Evolutionary conservation across 352 stramenopile genomes (phyloP).

Genomic region (Pythium rishiriense): DNA sequence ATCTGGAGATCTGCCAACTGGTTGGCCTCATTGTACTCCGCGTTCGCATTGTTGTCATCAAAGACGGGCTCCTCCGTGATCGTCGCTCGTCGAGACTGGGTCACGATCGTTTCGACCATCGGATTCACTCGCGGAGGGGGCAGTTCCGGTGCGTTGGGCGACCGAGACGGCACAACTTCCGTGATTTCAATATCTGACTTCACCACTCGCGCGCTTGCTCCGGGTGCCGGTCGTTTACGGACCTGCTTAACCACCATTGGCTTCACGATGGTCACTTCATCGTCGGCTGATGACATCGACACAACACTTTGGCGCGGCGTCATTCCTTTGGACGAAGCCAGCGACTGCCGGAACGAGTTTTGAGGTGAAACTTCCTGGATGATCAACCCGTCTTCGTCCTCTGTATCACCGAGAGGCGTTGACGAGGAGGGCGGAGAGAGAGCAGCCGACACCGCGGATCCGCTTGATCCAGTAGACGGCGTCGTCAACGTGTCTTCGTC

Average conservation of each 20-base stretch:
- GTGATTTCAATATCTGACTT: conserved; percentile 8
- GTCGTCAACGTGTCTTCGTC: conserved; percentile 24
- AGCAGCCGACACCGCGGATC: not conserved
- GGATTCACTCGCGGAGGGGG: conserved; percentile 14
- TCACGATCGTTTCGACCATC: conserved; percentile 25
- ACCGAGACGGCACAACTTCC: not conserved
- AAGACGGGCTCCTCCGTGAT: conserved; percentile 20
- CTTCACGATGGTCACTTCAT: conserved; percentile 28
- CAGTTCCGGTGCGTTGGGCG: conserved; percentile 1
- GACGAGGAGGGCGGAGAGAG: not conserved
- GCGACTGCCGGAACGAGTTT: conserved; percentile 19
- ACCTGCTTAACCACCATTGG: conserved; percentile 24
- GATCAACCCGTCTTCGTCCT: conserved; percentile 13
- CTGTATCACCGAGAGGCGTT: not conserved
- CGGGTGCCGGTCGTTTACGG: conserved; percentile 13
- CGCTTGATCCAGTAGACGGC: conserved; percentile 22
- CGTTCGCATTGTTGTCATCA: not conserved
- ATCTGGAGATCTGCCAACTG: conserved; percentile 69
- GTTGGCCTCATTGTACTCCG: conserved; percentile 25
- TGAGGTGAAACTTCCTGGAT: conserved; percentile 56
- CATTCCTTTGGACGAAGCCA: conserved; percentile 4
- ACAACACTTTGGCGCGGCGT: conserved; percentile 27
- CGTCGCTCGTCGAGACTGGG: conserved; percentile 25
- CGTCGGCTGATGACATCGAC: conserved; percentile 16
- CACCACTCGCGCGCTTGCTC: not conserved